These are phyloP conservation scores for Hypoxylon sp. DNA, from an alignment of 2,329 filamentous ascomycete species.

Conservation along the genomic window DNA sequence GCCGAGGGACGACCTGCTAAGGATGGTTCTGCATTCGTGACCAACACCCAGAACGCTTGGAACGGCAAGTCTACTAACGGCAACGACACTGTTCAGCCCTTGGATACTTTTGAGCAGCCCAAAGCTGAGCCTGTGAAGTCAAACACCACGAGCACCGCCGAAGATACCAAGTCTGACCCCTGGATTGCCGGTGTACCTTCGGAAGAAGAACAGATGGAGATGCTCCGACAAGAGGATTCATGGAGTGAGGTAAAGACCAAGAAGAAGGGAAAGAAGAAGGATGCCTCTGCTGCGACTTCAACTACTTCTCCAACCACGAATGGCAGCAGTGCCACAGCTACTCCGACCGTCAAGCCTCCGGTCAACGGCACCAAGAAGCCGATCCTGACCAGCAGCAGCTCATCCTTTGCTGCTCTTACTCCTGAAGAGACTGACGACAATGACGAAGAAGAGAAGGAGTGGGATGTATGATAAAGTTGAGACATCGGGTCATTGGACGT, in stretches of 20 bases:
- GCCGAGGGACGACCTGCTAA: conserved; percentile 86
- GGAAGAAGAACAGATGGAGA: conserved; percentile 74
- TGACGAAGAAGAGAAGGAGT: conserved; percentile 54
- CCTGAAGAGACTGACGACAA: conserved; percentile 54
- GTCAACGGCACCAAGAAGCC: conserved; percentile 53
- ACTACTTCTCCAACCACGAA: conserved; percentile 45
- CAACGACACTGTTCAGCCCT: conserved; percentile 62
- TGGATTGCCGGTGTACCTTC: conserved; percentile 70
- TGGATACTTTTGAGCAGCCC: conserved; percentile 69
- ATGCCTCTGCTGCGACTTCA: conserved; percentile 56
- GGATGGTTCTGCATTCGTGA: conserved; percentile 77
- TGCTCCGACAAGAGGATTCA: conserved; percentile 65
- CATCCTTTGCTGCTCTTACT: conserved; percentile 55
- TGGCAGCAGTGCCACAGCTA: conserved; percentile 35
- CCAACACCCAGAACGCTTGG: conserved; percentile 61
- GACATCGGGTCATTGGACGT: conserved; percentile 13
- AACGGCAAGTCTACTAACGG: conserved; percentile 58
- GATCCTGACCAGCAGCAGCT: conserved; percentile 52
- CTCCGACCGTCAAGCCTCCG: conserved; percentile 45
- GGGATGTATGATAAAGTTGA: conserved; percentile 54
- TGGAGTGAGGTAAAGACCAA: conserved; percentile 73
- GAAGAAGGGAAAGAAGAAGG: conserved; percentile 61
- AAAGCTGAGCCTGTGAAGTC: conserved; percentile 55
- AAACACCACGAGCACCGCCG: conserved; percentile 51
- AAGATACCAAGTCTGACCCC: conserved; percentile 56